Conservation (phyloP, 2,329 filamentous ascomycete species). For the Epichloe glyceriae region DNA sequence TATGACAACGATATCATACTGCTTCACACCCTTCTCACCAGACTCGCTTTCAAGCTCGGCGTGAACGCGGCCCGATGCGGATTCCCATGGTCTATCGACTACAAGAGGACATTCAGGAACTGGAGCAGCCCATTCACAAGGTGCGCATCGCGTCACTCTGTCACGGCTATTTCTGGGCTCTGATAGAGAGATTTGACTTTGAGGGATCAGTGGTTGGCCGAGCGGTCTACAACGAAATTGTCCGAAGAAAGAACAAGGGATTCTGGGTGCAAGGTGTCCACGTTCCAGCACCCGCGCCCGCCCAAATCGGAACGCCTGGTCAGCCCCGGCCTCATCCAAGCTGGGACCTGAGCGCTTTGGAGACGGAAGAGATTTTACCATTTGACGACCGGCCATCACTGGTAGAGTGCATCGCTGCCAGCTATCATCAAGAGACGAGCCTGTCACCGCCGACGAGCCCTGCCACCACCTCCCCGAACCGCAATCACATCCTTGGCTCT, state of each 20-base stretch:
- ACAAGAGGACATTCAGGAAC: conserved; percentile 66
- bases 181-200: conserved; percentile 67
- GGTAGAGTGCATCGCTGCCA: conserved; percentile 59
- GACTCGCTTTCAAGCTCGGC: conserved; percentile 63
- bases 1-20: conserved; percentile 64
- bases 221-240: conserved; percentile 64
- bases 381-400: conserved; percentile 63
- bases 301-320: conserved; percentile 45
- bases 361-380: conserved; percentile 53
- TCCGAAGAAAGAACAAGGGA: conserved; percentile 55
- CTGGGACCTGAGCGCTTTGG: conserved; percentile 39
- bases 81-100: conserved; percentile 81
- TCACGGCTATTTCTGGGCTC: conserved; percentile 76
- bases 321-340: conserved; percentile 28
- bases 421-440: conserved; percentile 55
- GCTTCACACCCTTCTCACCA: conserved; percentile 63
- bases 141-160: conserved; percentile 73
- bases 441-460: conserved; percentile 58
- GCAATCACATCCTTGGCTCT: conserved; percentile 45
- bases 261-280: conserved; percentile 69
- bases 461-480: conserved; percentile 50
- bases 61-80: conserved; percentile 66
- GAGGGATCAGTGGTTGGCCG: conserved; percentile 56
- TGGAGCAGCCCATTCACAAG: conserved; percentile 55
- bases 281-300: conserved; percentile 53